A percentile compares a stretch with the other conserved stretches of the same genome.
Conservation (phyloP, 192 early-diverging fungal species). For the Podila minutissima region DNA sequence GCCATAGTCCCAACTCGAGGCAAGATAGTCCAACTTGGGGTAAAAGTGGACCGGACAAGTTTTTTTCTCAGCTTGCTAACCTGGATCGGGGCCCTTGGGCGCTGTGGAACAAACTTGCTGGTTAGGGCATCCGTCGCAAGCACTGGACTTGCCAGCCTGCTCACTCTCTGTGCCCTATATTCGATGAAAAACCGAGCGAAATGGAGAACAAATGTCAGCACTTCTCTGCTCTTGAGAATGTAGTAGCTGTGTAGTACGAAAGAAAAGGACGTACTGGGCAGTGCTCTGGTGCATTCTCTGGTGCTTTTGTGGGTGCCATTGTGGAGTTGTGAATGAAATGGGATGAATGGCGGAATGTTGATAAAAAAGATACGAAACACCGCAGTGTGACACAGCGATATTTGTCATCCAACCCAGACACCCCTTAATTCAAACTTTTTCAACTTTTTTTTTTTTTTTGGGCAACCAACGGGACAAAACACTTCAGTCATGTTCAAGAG, state of each 20-base stretch:
- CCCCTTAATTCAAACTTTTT: too few species aligned
- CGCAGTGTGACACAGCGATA: too few species aligned
- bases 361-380: neutral
- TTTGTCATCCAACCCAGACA: too few species aligned
- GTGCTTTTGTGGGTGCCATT: conserved; percentile 27
- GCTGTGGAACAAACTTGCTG: conserved; percentile 78
- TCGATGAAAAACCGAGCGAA: neutral
- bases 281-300: conserved; percentile 76
- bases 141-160: conserved; percentile 74
- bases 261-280: conserved; percentile 44
- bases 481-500: too few species aligned
- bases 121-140: conserved; percentile 87
- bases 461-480: too few species aligned
- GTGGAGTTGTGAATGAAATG: conserved; percentile 4
- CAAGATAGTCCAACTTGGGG: too few species aligned
- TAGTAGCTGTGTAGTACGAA: neutral
- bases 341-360: neutral
- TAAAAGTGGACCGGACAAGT: too few species aligned
- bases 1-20: too few species aligned
- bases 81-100: conserved; percentile 85
- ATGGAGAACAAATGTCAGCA: neutral
- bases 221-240: neutral
- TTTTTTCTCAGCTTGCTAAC: conserved; percentile 12
- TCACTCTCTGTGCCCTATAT: conserved; percentile 74
- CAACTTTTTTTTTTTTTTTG: too few species aligned